Conservation (phyloP, 2,329 filamentous ascomycete species). For the Teratosphaeria destructans region DNA sequence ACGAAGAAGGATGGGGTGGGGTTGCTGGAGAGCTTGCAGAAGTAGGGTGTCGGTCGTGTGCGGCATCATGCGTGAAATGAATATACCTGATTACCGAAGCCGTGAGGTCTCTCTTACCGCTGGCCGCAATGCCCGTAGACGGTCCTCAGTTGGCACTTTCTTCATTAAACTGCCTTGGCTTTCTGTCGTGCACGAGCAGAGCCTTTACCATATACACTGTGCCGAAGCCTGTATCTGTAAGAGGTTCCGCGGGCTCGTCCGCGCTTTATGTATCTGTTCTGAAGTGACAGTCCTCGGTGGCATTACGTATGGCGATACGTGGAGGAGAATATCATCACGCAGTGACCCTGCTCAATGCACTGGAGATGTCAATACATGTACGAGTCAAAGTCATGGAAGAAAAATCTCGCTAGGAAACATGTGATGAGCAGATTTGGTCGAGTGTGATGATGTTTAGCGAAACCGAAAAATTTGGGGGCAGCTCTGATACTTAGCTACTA, state of each 20-base stretch:
- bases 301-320: not conserved
- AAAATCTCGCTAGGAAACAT: too few relatives aligned
- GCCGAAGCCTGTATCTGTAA: not conserved
- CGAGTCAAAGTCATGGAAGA: too few relatives aligned
- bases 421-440: too few relatives aligned
- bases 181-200: not conserved
- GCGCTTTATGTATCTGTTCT: not conserved
- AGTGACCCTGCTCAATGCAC: too few relatives aligned
- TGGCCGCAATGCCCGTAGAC: not conserved
- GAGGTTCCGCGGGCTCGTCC: not conserved
- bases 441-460: not conserved
- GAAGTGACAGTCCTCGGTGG: not conserved
- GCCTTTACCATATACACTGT: conserved; percentile 4
- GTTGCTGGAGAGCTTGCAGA: conserved; percentile 39
- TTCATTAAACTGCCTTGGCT: not conserved
- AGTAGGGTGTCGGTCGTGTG: conserved; percentile 9
- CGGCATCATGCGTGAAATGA: too few relatives aligned
- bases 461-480: not conserved
- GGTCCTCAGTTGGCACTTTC: not conserved
- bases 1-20: conserved; percentile 50
- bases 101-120: too few relatives aligned
- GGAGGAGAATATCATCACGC: too few relatives aligned
- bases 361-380: too few relatives aligned
- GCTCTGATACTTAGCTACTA: not conserved
- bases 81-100: too few relatives aligned